These are phyloP conservation scores for Calocybe indica DNA, from an alignment of 768 basidiomycete species.

Conservation along the genomic window DNA sequence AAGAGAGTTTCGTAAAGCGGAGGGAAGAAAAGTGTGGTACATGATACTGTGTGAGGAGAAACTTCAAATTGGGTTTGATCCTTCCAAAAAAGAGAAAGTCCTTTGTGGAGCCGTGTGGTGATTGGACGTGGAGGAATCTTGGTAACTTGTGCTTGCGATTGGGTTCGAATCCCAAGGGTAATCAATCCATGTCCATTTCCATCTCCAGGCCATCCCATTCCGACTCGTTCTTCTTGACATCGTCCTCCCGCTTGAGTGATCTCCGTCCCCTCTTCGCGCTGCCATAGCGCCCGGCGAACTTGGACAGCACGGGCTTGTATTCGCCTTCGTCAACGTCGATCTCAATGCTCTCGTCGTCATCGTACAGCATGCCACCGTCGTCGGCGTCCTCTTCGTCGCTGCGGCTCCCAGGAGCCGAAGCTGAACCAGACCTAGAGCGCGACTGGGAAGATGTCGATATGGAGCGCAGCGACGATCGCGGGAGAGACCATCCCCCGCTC, in stretches of 20 bases:
- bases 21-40: neutral
- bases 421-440: conserved; percentile 23
- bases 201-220: conserved; percentile 67
- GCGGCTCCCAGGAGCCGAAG: conserved; percentile 20
- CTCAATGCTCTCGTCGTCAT: conserved; percentile 20
- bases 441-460: conserved; percentile 30
- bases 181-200: conserved; percentile 68
- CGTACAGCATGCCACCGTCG: conserved; percentile 26
- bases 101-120: neutral
- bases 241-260: conserved; percentile 37
- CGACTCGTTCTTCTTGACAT: conserved; percentile 38
- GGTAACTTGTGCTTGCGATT: neutral
- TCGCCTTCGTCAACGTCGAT: conserved; percentile 15
- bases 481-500: conserved; percentile 42
- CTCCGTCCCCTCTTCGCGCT: conserved; percentile 13
- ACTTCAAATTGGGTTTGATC: conserved; percentile 1
- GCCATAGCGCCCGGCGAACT: conserved; percentile 14
- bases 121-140: neutral
- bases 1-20: neutral
- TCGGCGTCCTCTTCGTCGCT: conserved; percentile 27
- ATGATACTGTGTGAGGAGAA: neutral
- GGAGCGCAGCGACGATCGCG: conserved; percentile 46
- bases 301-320: conserved; percentile 6
- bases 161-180: no score
- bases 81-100: conserved; percentile 1